Conservation (phyloP, 2,329 filamentous ascomycete genomes). For the Monosporascus cannonballus region DNA sequence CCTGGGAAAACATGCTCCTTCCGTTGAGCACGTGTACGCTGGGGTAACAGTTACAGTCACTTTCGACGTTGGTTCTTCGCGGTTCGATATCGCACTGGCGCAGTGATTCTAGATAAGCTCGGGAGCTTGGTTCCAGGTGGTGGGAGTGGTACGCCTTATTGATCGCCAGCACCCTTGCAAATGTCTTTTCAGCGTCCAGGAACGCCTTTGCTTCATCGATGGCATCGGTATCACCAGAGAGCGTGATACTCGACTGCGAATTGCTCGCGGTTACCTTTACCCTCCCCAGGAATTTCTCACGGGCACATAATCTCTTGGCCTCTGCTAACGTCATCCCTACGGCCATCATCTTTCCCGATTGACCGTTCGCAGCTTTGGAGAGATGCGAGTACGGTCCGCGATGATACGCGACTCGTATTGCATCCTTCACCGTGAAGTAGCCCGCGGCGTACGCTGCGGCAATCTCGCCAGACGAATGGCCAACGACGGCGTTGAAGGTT, state of each 20-base stretch:
- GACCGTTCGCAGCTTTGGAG: not conserved
- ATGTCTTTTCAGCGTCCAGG: conserved; percentile 8
- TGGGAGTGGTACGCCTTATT: not conserved
- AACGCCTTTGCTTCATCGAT: conserved; percentile 13
- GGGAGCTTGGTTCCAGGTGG: not conserved
- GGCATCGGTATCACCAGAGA: conserved; percentile 20
- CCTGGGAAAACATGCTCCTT: conserved; percentile 22
- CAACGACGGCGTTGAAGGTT: conserved; percentile 28
- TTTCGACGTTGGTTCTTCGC: not conserved
- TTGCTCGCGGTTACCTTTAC: conserved; percentile 22
- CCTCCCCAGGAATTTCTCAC: conserved; percentile 14
- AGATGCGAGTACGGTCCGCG: conserved; percentile 2
- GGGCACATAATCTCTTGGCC: conserved; percentile 13
- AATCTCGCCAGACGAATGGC: conserved; percentile 40
- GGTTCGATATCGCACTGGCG: not conserved
- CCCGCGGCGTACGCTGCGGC: conserved; percentile 35
- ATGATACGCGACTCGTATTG: conserved; percentile 25
- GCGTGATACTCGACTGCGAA: conserved; percentile 20
- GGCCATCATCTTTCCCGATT: conserved; percentile 33
- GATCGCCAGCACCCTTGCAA: conserved; percentile 16
- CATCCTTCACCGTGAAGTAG: conserved; percentile 24
- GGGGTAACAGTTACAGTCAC: conserved; percentile 3
- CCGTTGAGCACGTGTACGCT: conserved; percentile 1
- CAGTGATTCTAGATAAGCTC: not conserved
- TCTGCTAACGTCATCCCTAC: conserved; percentile 27